These are phyloP conservation scores for Castanea crenata DNA, from an alignment of 306 rosid genomes.

Conservation along the genomic window DNA sequence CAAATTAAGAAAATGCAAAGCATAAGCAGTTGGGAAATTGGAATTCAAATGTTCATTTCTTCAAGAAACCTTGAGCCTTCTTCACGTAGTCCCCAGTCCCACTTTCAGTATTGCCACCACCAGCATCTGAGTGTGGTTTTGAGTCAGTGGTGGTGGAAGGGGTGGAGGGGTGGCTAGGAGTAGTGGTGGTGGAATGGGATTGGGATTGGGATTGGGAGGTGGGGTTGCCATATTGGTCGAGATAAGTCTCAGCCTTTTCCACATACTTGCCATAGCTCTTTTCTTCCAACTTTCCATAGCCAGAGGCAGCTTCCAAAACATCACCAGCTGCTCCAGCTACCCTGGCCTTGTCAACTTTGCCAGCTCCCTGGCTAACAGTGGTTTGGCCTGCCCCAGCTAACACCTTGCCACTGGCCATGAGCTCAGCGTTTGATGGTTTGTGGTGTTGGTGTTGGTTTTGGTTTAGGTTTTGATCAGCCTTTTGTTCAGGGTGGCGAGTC, in stretches of 20 bases:
- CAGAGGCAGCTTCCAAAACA: slow-evolving; percentile 21
- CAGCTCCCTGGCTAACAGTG: not conserved
- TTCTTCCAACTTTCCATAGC: slow-evolving; percentile 25
- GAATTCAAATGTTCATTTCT: not conserved
- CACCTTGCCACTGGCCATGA: slow-evolving; percentile 28
- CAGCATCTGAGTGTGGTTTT: not conserved
- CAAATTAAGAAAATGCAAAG: not conserved
- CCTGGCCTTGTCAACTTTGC: slow-evolving; percentile 25
- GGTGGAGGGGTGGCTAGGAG: no score
- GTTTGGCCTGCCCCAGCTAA: slow-evolving; percentile 15
- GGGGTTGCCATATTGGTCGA: slow-evolving; percentile 12
- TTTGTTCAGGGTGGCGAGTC: no score
- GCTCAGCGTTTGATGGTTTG: slow-evolving; percentile 15
- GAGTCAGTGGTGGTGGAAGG: no score
- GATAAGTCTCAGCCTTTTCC: slow-evolving; percentile 24
- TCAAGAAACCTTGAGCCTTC: slow-evolving; percentile 35
- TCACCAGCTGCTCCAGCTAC: slow-evolving; percentile 17
- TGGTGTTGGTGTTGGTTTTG: not conserved
- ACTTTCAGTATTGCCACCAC: not conserved
- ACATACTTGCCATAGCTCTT: slow-evolving; percentile 21
- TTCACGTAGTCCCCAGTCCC: slow-evolving; percentile 23
- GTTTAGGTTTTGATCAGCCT: not conserved
- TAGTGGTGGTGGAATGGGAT: not conserved
- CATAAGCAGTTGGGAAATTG: not conserved
- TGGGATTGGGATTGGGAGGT: not conserved